These are phyloP conservation scores for Neonectria coccinea DNA, from an alignment of 2,329 filamentous ascomycete species.

Conservation along the genomic window DNA sequence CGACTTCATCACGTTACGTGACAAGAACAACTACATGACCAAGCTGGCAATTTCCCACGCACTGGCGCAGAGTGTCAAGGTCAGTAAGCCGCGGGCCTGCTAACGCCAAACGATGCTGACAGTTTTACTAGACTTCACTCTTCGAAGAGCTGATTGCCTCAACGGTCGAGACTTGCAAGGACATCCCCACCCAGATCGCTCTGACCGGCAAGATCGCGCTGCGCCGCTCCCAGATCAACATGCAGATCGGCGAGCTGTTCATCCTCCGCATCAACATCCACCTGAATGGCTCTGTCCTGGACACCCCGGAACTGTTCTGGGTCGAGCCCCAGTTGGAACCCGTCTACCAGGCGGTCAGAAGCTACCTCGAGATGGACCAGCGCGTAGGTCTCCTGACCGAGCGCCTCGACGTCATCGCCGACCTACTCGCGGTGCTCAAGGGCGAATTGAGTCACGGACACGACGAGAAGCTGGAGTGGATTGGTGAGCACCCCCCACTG, in stretches of 20 bases:
- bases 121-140: slow-evolving; percentile 77
- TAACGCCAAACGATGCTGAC: slow-evolving; percentile 32
- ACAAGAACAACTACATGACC: slow-evolving; percentile 98
- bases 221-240: slow-evolving; percentile 92
- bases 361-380: slow-evolving; percentile 98
- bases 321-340: slow-evolving; percentile 96
- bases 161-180: slow-evolving; percentile 92
- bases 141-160: slow-evolving; percentile 96
- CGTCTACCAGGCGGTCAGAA: slow-evolving; percentile 93
- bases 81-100: slow-evolving; percentile 46
- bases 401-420: slow-evolving; percentile 86
- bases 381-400: slow-evolving; percentile 90
- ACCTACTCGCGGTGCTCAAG: slow-evolving; percentile 91
- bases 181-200: slow-evolving; percentile 92
- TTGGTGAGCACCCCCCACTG: slow-evolving; percentile 71
- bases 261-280: slow-evolving; percentile 98
- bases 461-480: slow-evolving; percentile 90
- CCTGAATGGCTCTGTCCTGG: slow-evolving; percentile 93
- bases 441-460: slow-evolving; percentile 95
- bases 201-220: slow-evolving; percentile 92
- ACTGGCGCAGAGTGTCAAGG: slow-evolving; percentile 94
- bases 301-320: slow-evolving; percentile 98
- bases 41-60: slow-evolving; percentile 97
- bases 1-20: slow-evolving; percentile 94
- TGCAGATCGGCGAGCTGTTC: slow-evolving; percentile 99